A percentile compares a stretch with the other conserved stretches of the same genome.
These are phyloP conservation scores for Beta corolliflora DNA, from an alignment of 179 eudicot genomes.

Conservation along the genomic window DNA sequence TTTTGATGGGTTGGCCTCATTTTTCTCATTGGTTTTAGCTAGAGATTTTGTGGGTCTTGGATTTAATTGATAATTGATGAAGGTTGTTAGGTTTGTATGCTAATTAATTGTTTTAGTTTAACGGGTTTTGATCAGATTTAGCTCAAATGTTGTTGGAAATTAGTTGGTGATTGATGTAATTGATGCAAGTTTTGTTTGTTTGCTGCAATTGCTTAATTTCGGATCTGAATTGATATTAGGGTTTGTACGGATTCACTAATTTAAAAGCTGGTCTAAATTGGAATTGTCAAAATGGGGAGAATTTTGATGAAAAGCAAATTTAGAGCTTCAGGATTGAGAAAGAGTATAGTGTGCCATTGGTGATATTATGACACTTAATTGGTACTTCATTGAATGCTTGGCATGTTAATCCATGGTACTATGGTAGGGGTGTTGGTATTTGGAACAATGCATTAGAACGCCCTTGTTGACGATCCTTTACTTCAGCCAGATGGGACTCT, in stretches of 20 bases:
- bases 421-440: too few relatives aligned
- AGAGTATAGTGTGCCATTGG: background rate
- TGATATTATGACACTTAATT: too few relatives aligned
- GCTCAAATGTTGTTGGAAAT: background rate
- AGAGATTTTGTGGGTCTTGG: background rate
- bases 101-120: background rate
- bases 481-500: too few relatives aligned
- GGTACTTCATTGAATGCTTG: too few relatives aligned
- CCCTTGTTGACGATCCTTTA: too few relatives aligned
- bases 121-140: background rate
- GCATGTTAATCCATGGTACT: too few relatives aligned
- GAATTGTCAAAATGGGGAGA: background rate
- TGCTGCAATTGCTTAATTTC: background rate
- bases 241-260: background rate
- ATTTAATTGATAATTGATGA: background rate
- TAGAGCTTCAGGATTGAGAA: background rate
- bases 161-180: background rate
- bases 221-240: constrained; percentile 2
- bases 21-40: too few relatives aligned
- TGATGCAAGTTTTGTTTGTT: background rate
- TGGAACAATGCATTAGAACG: too few relatives aligned
- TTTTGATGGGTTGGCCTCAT: too few relatives aligned
- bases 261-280: background rate
- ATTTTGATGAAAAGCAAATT: background rate
- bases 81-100: too few relatives aligned